Conservation (phyloP, 306 rosid genomes). For the Medicago ruthenica region DNA sequence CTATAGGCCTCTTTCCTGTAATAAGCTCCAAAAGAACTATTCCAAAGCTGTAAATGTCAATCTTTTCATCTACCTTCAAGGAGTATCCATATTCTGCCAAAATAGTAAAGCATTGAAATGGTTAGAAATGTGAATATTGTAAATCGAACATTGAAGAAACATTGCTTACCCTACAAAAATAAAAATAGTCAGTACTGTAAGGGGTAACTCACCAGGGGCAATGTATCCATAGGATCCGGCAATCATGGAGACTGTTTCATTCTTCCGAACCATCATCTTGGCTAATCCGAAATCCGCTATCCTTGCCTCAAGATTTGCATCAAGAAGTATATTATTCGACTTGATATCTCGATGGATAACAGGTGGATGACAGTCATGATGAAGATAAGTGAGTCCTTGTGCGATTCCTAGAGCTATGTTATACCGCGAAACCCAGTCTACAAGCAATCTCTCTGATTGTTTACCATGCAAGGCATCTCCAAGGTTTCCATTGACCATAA, state of each 20-base stretch:
- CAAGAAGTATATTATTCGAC: constrained; percentile 86
- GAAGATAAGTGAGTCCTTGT: constrained; percentile 91
- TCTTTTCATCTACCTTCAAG: constrained; percentile 89
- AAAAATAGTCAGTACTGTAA: no score
- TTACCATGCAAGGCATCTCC: constrained; percentile 90
- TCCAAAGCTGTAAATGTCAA: constrained; percentile 88
- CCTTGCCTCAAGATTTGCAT: constrained; percentile 84
- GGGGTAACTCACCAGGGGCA: constrained; percentile 79
- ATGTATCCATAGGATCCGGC: constrained; percentile 97
- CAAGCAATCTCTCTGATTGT: constrained; percentile 70
- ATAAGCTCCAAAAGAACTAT: constrained; percentile 88
- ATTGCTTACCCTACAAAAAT: not conserved
- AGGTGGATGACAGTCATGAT: constrained; percentile 91
- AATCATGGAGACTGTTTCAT: constrained; percentile 92
- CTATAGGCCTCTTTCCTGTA: constrained; percentile 81
- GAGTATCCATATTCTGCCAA: constrained; percentile 89
- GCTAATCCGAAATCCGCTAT: constrained; percentile 96
- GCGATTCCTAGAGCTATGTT: constrained; percentile 90
- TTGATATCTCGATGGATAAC: constrained; percentile 93
- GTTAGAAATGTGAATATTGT: constrained; percentile 28
- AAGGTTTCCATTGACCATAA: constrained; percentile 82
- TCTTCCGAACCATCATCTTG: constrained; percentile 81
- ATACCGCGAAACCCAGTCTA: constrained; percentile 87
- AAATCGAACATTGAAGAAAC: constrained; percentile 8
- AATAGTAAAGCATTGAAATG: constrained; percentile 30